A percentile compares a stretch with the other conserved stretches of the same genome.
These are phyloP conservation scores for Persicaria tinctoria DNA, from an alignment of 148 eudicot species.

Conservation along the genomic window DNA sequence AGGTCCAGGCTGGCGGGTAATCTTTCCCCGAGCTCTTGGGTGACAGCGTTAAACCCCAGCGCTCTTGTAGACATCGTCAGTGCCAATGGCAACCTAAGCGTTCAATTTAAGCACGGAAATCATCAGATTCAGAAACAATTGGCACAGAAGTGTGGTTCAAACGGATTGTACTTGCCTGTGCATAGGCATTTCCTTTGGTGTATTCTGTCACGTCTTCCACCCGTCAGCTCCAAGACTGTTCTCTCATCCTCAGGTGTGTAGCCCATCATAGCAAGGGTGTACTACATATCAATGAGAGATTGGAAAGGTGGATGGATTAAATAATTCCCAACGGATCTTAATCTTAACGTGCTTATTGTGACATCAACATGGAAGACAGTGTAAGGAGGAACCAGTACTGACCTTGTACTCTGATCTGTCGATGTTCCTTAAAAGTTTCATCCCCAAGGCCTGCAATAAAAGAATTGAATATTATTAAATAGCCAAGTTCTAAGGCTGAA, in stretches of 20 bases:
- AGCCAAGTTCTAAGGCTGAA: background rate
- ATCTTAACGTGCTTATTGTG: background rate
- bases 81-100: conserved; percentile 76
- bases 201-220: conserved; percentile 46
- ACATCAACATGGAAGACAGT: background rate
- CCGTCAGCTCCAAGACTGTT: conserved; percentile 82
- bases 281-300: conserved; percentile 27
- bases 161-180: conserved; percentile 41
- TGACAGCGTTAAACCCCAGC: conserved; percentile 55
- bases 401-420: conserved; percentile 92
- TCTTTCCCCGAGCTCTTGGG: conserved; percentile 88
- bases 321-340: background rate
- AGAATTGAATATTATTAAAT: background rate
- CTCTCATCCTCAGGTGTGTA: conserved; percentile 68
- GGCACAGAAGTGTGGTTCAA: background rate
- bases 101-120: conserved; percentile 28
- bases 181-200: conserved; percentile 91
- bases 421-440: conserved; percentile 60
- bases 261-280: conserved; percentile 83
- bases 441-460: conserved; percentile 71
- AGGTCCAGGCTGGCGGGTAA: conserved; percentile 74
- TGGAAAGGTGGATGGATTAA: background rate
- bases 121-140: background rate
- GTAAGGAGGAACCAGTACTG: background rate
- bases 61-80: conserved; percentile 85